Evolutionary conservation across 2,329 filamentous ascomycete genomes (phyloP), one percentile per base, ranked within the genome.

Genomic region (Domatiomyces globalis): DNA sequence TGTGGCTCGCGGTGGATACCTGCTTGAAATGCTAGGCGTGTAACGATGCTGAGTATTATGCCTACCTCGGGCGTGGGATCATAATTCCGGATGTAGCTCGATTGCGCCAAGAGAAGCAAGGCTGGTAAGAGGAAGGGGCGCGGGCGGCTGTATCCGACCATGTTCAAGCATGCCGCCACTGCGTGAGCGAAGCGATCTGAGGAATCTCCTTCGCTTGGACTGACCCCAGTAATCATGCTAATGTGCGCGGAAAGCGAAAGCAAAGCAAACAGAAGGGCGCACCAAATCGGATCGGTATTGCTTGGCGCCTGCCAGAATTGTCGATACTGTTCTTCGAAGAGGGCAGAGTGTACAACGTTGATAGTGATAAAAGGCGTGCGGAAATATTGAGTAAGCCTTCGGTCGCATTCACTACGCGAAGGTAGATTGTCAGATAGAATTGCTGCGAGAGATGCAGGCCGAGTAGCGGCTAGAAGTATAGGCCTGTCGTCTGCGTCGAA

Each of bases 251-350:
- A 47, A 10, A 47, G 27, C n/a, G 45, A 47, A 4, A 47, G 19
- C 8, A 47, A 27, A 18, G 20, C 45, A 47, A 47, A 47, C 12
- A 47, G 27, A 10, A 47, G 27, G 9, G 45, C 45, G 10, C 22
- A 22, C 45, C 45, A 47, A 17, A 47, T 47, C 27, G 45, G 45
- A 47, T 47, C 45, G 15, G 22, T n/a, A 27, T 22, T 33, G 27
- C 17, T 29, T 22, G 19, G 45, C 8, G 9, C 27, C 17, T 9
- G 9, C 45, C 45, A 47, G 45, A 47, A 47, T 17, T 47, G 17
- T 12, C 29, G 17, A 29, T 47, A 47, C 25, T 47, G 20, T 18
- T 33, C 20, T 20, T 27, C 22, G 45, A 47, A 47, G 5, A 27
- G 22, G 19, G 20, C 45, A 12, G 20, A 18, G 45, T 47, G 45